These are phyloP conservation scores for Penicillium herquei DNA, from an alignment of 495 filamentous ascomycete genomes.

Conservation along the genomic window DNA sequence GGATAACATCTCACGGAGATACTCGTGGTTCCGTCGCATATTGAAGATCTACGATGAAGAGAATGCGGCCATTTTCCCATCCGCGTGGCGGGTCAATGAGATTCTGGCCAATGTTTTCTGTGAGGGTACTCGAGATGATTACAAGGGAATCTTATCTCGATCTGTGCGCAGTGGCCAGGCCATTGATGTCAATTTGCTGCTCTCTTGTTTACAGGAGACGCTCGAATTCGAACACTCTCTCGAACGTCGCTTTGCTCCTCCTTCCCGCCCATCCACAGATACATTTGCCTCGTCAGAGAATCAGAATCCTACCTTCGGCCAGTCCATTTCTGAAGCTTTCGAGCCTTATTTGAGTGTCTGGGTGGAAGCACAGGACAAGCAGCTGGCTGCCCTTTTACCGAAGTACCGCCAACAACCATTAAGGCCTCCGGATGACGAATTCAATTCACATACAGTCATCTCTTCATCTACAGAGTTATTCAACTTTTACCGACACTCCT, in stretches of 20 bases:
- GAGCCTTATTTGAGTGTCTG: conserved; percentile 95
- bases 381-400: conserved; percentile 80
- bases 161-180: conserved; percentile 83
- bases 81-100: conserved; percentile 87
- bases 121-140: conserved; percentile 93
- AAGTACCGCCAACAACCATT: conserved; percentile 85
- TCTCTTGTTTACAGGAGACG: conserved; percentile 93
- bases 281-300: conserved; percentile 80
- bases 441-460: conserved; percentile 84
- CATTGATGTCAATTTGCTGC: conserved; percentile 86
- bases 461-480: conserved; percentile 95
- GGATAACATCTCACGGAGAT: conserved; percentile 93
- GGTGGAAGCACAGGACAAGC: conserved; percentile 94
- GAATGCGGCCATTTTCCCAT: conserved; percentile 83
- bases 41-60: conserved; percentile 95
- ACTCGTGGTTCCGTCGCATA: conserved; percentile 95
- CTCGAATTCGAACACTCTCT: conserved; percentile 94
- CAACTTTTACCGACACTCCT: conserved; percentile 86
- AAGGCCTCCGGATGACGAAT: conserved; percentile 82
- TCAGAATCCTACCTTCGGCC: conserved; percentile 77
- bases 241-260: conserved; percentile 76
- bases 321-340: conserved; percentile 94
- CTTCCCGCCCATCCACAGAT: conserved; percentile 84
- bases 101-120: conserved; percentile 90
- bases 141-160: conserved; percentile 84